phyloP scores from a whole-genome alignment of 1,284 basidiomycete species.

The Melampsora americana region DNA sequence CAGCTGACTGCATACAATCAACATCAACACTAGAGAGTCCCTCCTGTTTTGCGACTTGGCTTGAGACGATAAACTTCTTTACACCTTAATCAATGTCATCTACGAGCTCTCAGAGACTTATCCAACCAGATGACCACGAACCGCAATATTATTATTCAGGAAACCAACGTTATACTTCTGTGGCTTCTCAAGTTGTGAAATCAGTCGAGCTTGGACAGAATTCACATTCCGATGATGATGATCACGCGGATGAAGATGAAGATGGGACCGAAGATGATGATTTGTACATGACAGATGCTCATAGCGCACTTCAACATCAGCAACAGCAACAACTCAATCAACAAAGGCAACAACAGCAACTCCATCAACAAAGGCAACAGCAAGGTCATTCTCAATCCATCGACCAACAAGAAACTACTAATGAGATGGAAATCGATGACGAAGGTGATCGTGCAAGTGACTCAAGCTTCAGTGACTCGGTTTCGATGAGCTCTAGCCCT shows the following conservation, averaged over 20 bases:
- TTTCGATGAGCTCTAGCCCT: constrained; percentile 61
- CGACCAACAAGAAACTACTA: not conserved
- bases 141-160: too few relatives aligned
- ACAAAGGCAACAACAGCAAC: not conserved
- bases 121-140: too few relatives aligned
- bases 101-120: too few relatives aligned
- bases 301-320: not conserved
- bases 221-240: constrained; percentile 10
- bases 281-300: constrained; percentile 15
- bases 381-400: not conserved
- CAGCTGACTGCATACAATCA: too few relatives aligned
- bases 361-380: not conserved
- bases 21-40: too few relatives aligned
- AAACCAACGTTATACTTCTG: too few relatives aligned
- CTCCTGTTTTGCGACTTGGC: too few relatives aligned
- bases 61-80: too few relatives aligned
- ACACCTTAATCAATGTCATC: not conserved
- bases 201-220: constrained; percentile 24
- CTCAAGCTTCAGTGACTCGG: constrained; percentile 44
- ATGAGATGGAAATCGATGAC: constrained; percentile 20
- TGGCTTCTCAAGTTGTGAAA: not conserved
- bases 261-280: constrained; percentile 35
- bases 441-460: constrained; percentile 42
- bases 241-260: constrained; percentile 10
- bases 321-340: constrained; percentile 5